Conservation (phyloP, 768 basidiomycete species). For the Cystofilobasidium macerans region DNA sequence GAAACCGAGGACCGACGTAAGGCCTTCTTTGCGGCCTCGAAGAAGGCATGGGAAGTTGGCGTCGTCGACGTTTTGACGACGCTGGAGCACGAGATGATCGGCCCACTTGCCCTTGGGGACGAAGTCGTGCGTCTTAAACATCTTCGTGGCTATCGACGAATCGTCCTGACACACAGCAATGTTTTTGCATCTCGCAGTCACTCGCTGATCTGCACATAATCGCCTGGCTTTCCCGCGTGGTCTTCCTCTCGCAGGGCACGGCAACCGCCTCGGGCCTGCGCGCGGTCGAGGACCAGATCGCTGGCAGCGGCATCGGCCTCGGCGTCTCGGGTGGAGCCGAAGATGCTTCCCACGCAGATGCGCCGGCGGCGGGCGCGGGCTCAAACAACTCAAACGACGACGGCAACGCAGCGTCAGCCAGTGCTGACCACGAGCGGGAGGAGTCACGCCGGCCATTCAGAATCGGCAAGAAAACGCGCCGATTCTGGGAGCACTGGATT, state of each 20-base stretch:
- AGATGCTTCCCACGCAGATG: not conserved
- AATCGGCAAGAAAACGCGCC: constrained; percentile 49
- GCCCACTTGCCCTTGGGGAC: constrained; percentile 48
- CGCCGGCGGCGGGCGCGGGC: not conserved
- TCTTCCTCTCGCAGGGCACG: constrained; percentile 49
- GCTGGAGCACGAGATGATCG: constrained; percentile 34
- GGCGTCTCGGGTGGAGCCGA: not conserved
- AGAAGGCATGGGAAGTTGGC: constrained; percentile 35
- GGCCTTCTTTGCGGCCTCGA: constrained; percentile 36
- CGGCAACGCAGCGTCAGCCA: not conserved
- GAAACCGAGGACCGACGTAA: constrained; percentile 31
- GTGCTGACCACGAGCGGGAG: no score
- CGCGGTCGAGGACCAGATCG: constrained; percentile 45
- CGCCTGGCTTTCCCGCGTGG: constrained; percentile 50
- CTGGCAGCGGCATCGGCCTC: constrained; percentile 28
- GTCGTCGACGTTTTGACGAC: constrained; percentile 35
- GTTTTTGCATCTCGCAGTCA: constrained; percentile 42
- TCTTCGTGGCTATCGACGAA: not conserved
- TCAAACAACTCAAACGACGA: not conserved
- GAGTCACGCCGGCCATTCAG: not conserved
- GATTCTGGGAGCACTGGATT: constrained; percentile 61
- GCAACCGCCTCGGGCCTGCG: constrained; percentile 32
- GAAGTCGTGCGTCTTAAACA: constrained; percentile 48
- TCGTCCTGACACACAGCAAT: no score
- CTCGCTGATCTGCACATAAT: constrained; percentile 70